These are phyloP conservation scores for Fusarium dlaminii DNA, from an alignment of 2,329 filamentous ascomycete species.

Conservation along the genomic window DNA sequence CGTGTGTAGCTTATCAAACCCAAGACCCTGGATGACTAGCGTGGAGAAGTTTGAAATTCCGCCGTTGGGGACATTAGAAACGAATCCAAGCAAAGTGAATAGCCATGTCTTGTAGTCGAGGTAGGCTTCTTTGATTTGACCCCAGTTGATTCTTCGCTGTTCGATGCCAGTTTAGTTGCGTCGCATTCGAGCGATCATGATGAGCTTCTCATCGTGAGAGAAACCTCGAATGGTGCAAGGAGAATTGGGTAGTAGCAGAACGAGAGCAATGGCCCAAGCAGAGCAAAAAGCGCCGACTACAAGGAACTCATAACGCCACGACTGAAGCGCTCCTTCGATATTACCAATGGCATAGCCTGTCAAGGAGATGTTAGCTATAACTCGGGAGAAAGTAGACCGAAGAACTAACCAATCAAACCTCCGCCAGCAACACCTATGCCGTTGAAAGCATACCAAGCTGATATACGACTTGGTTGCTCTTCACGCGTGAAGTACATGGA, in stretches of 20 bases:
- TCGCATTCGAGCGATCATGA: conserved; percentile 64
- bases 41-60: conserved; percentile 69
- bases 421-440: conserved; percentile 68
- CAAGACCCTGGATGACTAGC: conserved; percentile 68
- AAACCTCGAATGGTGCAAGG: conserved; percentile 64
- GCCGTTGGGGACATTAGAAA: conserved; percentile 65
- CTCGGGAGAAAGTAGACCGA: neutral
- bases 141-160: conserved; percentile 63
- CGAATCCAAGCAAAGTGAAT: conserved; percentile 63
- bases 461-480: conserved; percentile 70
- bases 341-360: conserved; percentile 67
- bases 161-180: conserved; percentile 69
- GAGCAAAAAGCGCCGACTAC: conserved; percentile 69
- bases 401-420: conserved; percentile 51
- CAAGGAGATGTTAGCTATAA: neutral
- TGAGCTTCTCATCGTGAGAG: conserved; percentile 59
- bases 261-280: conserved; percentile 67
- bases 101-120: conserved; percentile 68
- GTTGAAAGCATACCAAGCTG: conserved; percentile 68
- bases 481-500: conserved; percentile 71
- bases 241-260: conserved; percentile 65
- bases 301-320: conserved; percentile 75
- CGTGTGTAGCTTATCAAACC: conserved; percentile 55
- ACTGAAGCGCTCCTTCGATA: conserved; percentile 63
- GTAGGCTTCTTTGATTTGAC: conserved; percentile 65